A percentile compares a stretch with the other conserved stretches of the same genome.
phyloP scores from a whole-genome alignment of 2,329 filamentous ascomycete species.

The Graphilbum sp. region DNA sequence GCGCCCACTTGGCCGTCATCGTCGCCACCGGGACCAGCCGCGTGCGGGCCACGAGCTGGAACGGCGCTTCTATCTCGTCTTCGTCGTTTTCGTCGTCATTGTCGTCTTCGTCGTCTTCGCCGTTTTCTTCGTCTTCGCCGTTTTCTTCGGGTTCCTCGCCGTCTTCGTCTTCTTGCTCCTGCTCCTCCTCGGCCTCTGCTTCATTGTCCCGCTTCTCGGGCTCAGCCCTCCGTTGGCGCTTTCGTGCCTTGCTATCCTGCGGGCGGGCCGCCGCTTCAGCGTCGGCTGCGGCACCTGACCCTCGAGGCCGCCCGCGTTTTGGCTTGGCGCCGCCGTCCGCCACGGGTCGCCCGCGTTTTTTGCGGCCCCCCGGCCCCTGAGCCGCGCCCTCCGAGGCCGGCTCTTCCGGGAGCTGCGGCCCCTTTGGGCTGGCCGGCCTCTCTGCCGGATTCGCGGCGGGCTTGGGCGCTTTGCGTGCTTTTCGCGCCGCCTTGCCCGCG shows the following conservation, averaged over 20 bases:
- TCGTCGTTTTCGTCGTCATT: background rate
- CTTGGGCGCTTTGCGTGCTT: background rate
- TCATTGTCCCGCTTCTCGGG: background rate
- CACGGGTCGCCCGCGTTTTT: too few relatives aligned
- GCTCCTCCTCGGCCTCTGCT: background rate
- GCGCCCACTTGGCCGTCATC: slow-evolving; percentile 53
- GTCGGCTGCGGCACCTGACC: too few relatives aligned
- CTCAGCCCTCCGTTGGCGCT: background rate
- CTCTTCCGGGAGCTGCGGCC: too few relatives aligned
- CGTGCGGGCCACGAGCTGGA: slow-evolving; percentile 33
- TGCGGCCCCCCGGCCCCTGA: too few relatives aligned
- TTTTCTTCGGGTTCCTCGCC: background rate
- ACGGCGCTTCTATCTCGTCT: slow-evolving; percentile 12
- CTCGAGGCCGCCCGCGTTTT: background rate
- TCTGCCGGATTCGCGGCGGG: too few relatives aligned
- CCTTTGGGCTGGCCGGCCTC: too few relatives aligned
- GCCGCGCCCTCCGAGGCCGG: too few relatives aligned
- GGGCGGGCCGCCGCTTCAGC: too few relatives aligned
- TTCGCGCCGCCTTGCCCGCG: background rate
- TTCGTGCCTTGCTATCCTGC: too few relatives aligned
- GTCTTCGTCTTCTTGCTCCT: background rate
- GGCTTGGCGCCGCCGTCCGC: too few relatives aligned
- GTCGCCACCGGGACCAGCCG: slow-evolving; percentile 41
- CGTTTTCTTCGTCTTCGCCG: background rate
- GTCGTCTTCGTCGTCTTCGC: background rate